Evolutionary conservation across 352 stramenopile species (phyloP).

Genomic region (Phytophthora cryptogea): DNA sequence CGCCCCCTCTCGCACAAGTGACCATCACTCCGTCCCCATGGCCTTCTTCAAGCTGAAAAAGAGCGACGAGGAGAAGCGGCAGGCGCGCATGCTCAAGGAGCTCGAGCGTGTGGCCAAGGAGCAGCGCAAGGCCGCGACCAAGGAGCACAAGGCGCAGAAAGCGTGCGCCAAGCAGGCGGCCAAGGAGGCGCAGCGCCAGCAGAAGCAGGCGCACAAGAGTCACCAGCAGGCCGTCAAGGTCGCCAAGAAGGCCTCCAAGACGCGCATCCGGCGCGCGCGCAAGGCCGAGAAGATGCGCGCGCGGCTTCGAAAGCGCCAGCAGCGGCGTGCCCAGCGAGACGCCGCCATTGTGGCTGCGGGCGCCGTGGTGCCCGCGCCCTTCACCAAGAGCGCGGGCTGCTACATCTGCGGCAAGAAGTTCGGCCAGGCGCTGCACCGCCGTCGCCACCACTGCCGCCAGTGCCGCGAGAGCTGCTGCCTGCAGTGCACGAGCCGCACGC

Average conservation of each 20-base stretch:
- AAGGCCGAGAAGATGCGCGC: conserved; percentile 30
- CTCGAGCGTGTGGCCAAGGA: conserved; percentile 34
- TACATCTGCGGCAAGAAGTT: conserved; percentile 51
- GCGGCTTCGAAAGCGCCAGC: conserved; percentile 11
- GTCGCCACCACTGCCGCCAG: conserved; percentile 72
- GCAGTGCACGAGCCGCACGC: conserved; percentile 48
- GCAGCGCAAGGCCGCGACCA: conserved; percentile 21
- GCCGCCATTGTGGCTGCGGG: not conserved
- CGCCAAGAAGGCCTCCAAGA: conserved; percentile 35
- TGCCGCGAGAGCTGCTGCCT: conserved; percentile 66
- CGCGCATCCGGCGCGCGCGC: conserved; percentile 12
- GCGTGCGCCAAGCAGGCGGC: conserved; percentile 9
- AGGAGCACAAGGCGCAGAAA: conserved; percentile 23
- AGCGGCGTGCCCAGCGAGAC: conserved; percentile 2
- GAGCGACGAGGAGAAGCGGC: conserved; percentile 32
- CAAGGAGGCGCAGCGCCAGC: conserved; percentile 27
- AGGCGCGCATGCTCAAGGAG: conserved; percentile 27
- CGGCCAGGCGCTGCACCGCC: conserved; percentile 25
- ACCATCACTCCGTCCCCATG: conserved; percentile 12
- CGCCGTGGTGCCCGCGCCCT: conserved; percentile 16
- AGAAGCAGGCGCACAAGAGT: conserved; percentile 22
- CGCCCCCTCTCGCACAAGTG: conserved; percentile 18
- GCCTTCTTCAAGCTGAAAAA: conserved; percentile 30
- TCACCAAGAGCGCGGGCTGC: conserved; percentile 44
- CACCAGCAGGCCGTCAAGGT: conserved; percentile 18